Conservation (phyloP, 768 basidiomycete species). For the Rhodocollybia butyracea region DNA sequence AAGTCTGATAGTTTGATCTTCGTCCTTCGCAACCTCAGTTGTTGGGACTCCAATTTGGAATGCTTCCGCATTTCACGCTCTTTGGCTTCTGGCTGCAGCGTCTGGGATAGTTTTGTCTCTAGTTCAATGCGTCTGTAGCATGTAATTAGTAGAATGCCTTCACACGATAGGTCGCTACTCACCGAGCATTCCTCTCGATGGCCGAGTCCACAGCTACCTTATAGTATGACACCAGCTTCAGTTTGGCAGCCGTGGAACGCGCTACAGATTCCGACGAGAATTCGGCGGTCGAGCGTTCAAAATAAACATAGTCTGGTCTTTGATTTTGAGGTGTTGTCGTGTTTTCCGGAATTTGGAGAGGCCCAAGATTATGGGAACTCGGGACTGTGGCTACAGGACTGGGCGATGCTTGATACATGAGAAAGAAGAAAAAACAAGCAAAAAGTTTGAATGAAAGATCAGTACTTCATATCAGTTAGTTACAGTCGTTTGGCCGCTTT, state of each 20-base stretch:
- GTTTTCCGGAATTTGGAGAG: conserved; percentile 7
- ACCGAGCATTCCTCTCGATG: conserved; percentile 94
- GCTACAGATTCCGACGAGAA: conserved; percentile 88
- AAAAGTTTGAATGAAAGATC: not conserved
- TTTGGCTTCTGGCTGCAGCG: conserved; percentile 76
- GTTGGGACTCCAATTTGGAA: conserved; percentile 83
- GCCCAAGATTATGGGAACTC: not conserved
- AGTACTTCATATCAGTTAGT: not conserved
- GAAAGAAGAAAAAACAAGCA: not conserved
- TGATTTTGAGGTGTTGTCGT: conserved; percentile 28
- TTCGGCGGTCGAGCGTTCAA: conserved; percentile 78
- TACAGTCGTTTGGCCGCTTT: not conserved
- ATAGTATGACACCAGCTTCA: conserved; percentile 97
- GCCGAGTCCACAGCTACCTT: conserved; percentile 97
- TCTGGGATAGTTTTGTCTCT: conserved; percentile 79
- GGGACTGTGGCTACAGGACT: conserved; percentile 22
- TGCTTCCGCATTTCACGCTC: conserved; percentile 85
- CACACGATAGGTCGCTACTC: conserved; percentile 7
- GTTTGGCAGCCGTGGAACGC: conserved; percentile 88
- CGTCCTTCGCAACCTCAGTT: conserved; percentile 88
- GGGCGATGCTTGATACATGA: conserved; percentile 30
- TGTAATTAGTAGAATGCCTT: not conserved
- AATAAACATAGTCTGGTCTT: conserved; percentile 77
- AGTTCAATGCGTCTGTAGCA: conserved; percentile 76
- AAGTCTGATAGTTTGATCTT: conserved; percentile 94